phyloP scores from a whole-genome alignment of 768 basidiomycete genomes.

The Naematelia encephala region DNA sequence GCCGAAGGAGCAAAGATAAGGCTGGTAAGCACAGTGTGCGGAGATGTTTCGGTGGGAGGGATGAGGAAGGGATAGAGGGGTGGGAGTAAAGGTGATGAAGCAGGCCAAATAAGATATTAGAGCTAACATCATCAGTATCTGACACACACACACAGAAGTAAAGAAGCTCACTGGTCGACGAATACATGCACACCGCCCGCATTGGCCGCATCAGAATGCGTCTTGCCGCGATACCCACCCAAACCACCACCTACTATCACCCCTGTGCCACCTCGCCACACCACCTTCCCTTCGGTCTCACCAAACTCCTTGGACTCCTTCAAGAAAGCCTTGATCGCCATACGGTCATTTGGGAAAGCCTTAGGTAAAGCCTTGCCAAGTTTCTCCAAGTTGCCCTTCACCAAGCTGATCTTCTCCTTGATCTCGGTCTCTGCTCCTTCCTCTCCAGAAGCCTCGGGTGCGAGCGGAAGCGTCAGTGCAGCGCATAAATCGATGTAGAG shows the following conservation, averaged over 20 bases:
- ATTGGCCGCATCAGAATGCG: slow-evolving; percentile 9
- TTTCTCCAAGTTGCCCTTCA: slow-evolving; percentile 24
- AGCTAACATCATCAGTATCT: slow-evolving; percentile 21
- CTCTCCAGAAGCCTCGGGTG: slow-evolving; percentile 13
- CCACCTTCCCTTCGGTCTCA: slow-evolving; percentile 31
- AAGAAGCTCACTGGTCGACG: slow-evolving; percentile 47
- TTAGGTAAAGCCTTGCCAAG: slow-evolving; percentile 21
- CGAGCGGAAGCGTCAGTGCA: slow-evolving; percentile 26
- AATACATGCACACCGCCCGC: slow-evolving; percentile 31
- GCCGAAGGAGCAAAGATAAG: slow-evolving; percentile 43
- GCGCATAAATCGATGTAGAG: slow-evolving; percentile 26
- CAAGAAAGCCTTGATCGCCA: slow-evolving; percentile 26
- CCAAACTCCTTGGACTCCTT: slow-evolving; percentile 22
- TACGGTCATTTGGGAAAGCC: slow-evolving; percentile 27
- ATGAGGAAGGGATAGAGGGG: slow-evolving; percentile 8
- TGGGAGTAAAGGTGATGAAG: slow-evolving; percentile 27
- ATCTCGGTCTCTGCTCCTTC: slow-evolving; percentile 8
- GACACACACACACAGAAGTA: background rate
- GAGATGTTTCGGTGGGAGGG: slow-evolving; percentile 32
- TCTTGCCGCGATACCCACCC: slow-evolving; percentile 23
- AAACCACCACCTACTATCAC: slow-evolving; percentile 19
- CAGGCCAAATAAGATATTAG: slow-evolving; percentile 42
- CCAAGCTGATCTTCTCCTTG: slow-evolving; percentile 19
- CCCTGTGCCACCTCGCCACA: slow-evolving; percentile 47
- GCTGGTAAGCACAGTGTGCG: slow-evolving; percentile 46